A percentile compares a stretch with the other conserved stretches of the same genome.
phyloP scores from a whole-genome alignment of 1,284 basidiomycete species.

The Rhizopogon parksii region DNA sequence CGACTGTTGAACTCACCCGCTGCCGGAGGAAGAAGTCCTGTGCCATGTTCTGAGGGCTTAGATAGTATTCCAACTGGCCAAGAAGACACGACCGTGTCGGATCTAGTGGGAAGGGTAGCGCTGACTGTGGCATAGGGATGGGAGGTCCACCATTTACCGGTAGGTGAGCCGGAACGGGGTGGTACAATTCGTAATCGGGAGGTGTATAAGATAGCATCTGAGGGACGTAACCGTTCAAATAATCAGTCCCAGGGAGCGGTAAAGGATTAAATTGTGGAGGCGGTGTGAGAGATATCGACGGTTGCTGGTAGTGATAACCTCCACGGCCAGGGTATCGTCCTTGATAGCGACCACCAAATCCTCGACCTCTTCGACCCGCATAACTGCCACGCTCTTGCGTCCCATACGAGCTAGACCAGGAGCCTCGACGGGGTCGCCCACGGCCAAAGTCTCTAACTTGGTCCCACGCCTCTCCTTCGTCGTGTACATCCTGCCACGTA shows the following conservation, averaged over 20 bases:
- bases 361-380: slow-evolving; percentile 28
- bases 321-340: slow-evolving; percentile 17
- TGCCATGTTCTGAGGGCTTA: slow-evolving; percentile 80
- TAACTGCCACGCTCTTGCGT: slow-evolving; percentile 27
- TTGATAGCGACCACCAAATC: slow-evolving; percentile 28
- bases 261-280: slow-evolving; percentile 18
- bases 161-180: slow-evolving; percentile 26
- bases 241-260: slow-evolving; percentile 15
- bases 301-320: slow-evolving; percentile 20
- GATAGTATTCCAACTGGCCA: slow-evolving; percentile 84
- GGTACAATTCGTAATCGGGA: slow-evolving; percentile 20
- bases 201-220: slow-evolving; percentile 11
- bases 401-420: slow-evolving; percentile 11
- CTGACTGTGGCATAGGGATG: slow-evolving; percentile 48
- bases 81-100: slow-evolving; percentile 60
- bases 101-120: slow-evolving; percentile 56
- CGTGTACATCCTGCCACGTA: slow-evolving; percentile 19
- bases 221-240: slow-evolving; percentile 20
- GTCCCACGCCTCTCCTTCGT: slow-evolving; percentile 20
- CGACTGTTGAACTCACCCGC: slow-evolving; percentile 44
- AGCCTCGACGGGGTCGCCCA: slow-evolving; percentile 23
- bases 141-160: slow-evolving; percentile 5
- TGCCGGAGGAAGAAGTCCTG: slow-evolving; percentile 77
- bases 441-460: slow-evolving; percentile 10
- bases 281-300: slow-evolving; percentile 17